phyloP scores from a whole-genome alignment of 2,329 filamentous ascomycete species.

The Colletotrichum sp. region DNA sequence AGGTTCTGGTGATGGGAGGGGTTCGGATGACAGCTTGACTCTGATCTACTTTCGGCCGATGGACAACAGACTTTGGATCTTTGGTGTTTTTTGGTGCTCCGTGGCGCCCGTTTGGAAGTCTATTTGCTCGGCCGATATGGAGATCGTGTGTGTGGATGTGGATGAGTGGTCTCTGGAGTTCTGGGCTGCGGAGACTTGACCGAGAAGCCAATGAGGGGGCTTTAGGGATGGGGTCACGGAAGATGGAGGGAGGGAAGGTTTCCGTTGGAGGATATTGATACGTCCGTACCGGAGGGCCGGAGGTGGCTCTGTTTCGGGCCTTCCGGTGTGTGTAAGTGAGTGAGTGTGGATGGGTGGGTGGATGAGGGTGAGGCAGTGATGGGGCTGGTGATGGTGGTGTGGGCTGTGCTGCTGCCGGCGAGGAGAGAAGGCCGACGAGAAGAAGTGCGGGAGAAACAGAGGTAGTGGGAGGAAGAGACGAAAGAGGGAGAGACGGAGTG shows the following conservation, averaged over 20 bases:
- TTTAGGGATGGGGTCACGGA: neutral
- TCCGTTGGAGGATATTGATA: neutral
- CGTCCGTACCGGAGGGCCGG: slow-evolving; percentile 8
- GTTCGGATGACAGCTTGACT: neutral
- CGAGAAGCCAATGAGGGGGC: neutral
- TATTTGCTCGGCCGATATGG: neutral
- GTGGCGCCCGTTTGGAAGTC: neutral
- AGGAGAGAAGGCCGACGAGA: neutral
- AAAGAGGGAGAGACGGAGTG: neutral
- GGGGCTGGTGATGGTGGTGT: neutral
- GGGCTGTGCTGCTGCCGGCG: neutral
- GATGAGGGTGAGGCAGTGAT: neutral
- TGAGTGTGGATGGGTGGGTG: neutral
- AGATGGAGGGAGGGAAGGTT: neutral
- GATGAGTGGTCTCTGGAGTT: neutral
- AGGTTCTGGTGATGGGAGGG: neutral
- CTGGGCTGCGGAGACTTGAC: neutral
- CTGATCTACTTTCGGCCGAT: neutral
- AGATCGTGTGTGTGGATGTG: neutral
- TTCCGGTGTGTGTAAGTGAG: neutral
- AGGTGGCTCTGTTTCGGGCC: neutral
- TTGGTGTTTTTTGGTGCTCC: neutral
- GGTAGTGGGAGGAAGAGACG: neutral
- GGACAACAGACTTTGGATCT: neutral
- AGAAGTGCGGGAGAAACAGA: neutral